These are phyloP conservation scores for Meredithiella fracta DNA, from an alignment of 2,329 filamentous ascomycete species.

Conservation along the genomic window DNA sequence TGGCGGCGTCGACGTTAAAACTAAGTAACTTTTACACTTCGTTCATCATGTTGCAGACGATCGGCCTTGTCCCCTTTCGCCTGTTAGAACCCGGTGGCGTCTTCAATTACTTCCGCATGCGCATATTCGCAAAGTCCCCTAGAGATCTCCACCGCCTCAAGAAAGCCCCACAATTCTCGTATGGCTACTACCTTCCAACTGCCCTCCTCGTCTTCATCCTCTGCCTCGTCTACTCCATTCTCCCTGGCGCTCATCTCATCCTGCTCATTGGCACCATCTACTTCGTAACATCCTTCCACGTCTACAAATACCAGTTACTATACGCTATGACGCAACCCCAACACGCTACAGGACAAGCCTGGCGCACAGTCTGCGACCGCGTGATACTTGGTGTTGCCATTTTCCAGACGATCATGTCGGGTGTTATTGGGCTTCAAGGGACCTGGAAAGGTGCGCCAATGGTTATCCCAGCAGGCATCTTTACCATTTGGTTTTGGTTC, in stretches of 20 bases:
- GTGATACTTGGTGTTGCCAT: constrained; percentile 72
- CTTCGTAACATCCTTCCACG: constrained; percentile 68
- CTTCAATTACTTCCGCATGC: constrained; percentile 62
- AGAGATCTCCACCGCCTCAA: constrained; percentile 73
- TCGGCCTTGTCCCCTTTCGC: constrained; percentile 87
- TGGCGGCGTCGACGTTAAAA: constrained; percentile 59
- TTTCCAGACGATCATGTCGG: constrained; percentile 82
- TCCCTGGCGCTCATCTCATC: constrained; percentile 64
- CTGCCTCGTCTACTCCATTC: constrained; percentile 83
- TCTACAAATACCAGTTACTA: constrained; percentile 91
- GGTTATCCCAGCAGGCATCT: constrained; percentile 58
- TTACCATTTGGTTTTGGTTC: constrained; percentile 78
- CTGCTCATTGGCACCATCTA: constrained; percentile 70
- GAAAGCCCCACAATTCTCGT: constrained; percentile 75
- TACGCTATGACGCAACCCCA: constrained; percentile 98
- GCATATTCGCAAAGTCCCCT: constrained; percentile 68
- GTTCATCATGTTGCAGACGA: constrained; percentile 79
- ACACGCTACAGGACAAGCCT: constrained; percentile 81
- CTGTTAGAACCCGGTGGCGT: constrained; percentile 81
- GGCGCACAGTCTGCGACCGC: constrained; percentile 92
- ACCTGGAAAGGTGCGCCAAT: constrained; percentile 59
- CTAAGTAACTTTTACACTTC: constrained; percentile 80
- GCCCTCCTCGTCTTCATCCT: constrained; percentile 88
- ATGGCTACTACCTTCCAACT: constrained; percentile 89
- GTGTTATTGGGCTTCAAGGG: constrained; percentile 58